phyloP scores from a whole-genome alignment of 2,329 filamentous ascomycete species.

The Fusarium sp. region DNA sequence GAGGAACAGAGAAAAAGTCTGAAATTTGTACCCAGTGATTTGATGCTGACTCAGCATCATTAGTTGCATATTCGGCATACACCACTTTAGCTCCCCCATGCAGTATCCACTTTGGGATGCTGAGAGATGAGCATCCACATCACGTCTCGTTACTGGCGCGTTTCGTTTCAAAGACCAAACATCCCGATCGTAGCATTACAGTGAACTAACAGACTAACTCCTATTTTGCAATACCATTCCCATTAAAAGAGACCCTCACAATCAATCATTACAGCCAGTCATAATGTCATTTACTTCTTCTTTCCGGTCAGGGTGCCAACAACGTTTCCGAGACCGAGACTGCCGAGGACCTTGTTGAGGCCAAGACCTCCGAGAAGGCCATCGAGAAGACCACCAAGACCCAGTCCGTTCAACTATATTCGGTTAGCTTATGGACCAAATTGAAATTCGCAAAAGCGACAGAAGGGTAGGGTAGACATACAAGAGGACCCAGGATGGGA shows the following conservation, averaged over 20 bases:
- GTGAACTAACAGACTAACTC: slow-evolving; percentile 21
- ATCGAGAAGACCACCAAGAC: slow-evolving; percentile 86
- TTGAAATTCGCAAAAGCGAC: no score
- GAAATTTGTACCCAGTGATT: slow-evolving; percentile 35
- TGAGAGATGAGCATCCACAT: neutral
- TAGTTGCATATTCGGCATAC: slow-evolving; percentile 16
- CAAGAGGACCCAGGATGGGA: slow-evolving; percentile 39
- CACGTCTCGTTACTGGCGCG: neutral
- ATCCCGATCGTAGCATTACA: slow-evolving; percentile 27
- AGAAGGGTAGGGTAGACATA: slow-evolving; percentile 1
- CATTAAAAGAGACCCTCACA: slow-evolving; percentile 16
- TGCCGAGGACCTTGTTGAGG: slow-evolving; percentile 80
- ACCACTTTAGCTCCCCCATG: neutral
- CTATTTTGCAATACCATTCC: slow-evolving; percentile 27
- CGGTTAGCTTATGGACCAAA: no score
- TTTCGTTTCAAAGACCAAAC: neutral
- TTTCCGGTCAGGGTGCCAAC: slow-evolving; percentile 61
- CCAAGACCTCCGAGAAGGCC: slow-evolving; percentile 84
- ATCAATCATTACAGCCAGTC: slow-evolving; percentile 4
- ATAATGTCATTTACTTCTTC: slow-evolving; percentile 30
- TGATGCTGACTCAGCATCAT: slow-evolving; percentile 29
- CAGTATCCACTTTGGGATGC: neutral
- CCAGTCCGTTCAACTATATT: slow-evolving; percentile 78
- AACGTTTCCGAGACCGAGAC: slow-evolving; percentile 75
- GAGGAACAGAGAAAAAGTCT: slow-evolving; percentile 29